A percentile compares a stretch with the other conserved stretches of the same genome.
Conservation (phyloP, 192 early-diverging fungal species). For the Diversispora epigaea region DNA sequence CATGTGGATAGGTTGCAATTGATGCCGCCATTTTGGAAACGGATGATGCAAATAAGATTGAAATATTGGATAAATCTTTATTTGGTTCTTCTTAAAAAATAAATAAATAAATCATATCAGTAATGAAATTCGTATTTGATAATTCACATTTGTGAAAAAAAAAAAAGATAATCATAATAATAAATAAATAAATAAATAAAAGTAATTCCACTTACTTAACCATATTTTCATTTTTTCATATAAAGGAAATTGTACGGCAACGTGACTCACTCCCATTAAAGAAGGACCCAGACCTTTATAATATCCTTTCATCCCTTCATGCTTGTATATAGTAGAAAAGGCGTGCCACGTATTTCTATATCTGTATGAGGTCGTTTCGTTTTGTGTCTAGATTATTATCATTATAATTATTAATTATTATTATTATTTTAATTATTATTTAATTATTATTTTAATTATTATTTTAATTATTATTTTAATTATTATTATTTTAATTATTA, state of each 20-base stretch:
- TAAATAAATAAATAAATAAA: neutral
- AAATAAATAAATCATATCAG: neutral
- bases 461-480: too few relatives aligned
- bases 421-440: too few relatives aligned
- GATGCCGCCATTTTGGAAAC: slow-evolving; percentile 88
- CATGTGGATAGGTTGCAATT: slow-evolving; percentile 92
- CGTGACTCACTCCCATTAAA: slow-evolving; percentile 90
- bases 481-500: too few relatives aligned
- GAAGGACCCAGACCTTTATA: slow-evolving; percentile 92
- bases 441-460: too few relatives aligned
- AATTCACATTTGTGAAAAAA: neutral
- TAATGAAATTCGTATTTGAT: neutral
- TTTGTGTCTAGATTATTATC: slow-evolving; percentile 63
- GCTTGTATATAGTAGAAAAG: slow-evolving; percentile 67
- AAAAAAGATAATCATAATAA: neutral
- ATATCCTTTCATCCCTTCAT: slow-evolving; percentile 80
- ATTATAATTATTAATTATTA: too few relatives aligned
- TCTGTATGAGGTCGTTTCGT: slow-evolving; percentile 65
- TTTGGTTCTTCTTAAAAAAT: slow-evolving; percentile 36
- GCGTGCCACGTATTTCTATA: slow-evolving; percentile 85
- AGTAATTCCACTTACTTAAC: slow-evolving; percentile 45
- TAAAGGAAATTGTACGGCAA: slow-evolving; percentile 92
- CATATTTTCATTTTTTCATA: slow-evolving; percentile 86
- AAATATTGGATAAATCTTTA: slow-evolving; percentile 40
- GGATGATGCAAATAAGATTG: slow-evolving; percentile 79